These are phyloP conservation scores for Fusarium keratoplasticum DNA, from an alignment of 2,329 filamentous ascomycete species.

Conservation along the genomic window DNA sequence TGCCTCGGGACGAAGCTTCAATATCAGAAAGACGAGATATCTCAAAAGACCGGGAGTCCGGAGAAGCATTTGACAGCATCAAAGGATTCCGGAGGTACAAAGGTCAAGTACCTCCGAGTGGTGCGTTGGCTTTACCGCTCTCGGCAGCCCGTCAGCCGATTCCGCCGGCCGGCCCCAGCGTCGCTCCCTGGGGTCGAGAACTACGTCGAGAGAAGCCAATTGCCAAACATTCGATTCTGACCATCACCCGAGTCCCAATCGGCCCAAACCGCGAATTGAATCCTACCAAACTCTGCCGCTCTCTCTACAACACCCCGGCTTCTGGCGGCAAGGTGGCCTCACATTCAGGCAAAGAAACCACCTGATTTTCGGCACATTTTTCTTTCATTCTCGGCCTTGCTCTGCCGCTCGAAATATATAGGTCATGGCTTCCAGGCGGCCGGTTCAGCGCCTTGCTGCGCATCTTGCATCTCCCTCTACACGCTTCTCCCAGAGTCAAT, in stretches of 20 bases:
- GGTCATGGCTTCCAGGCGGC: slow-evolving; percentile 48
- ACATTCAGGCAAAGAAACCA: slow-evolving; percentile 34
- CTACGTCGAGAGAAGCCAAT: slow-evolving; percentile 33
- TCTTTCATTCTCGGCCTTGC: slow-evolving; percentile 9
- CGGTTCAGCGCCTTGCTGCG: slow-evolving; percentile 46
- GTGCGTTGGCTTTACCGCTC: slow-evolving; percentile 36
- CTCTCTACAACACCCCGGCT: slow-evolving; percentile 19
- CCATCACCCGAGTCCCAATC: slow-evolving; percentile 42
- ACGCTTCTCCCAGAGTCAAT: slow-evolving; percentile 43
- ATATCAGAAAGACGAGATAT: background rate
- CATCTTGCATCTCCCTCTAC: slow-evolving; percentile 43
- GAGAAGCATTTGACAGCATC: slow-evolving; percentile 3
- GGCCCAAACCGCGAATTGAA: slow-evolving; percentile 34
- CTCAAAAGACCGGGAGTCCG: background rate
- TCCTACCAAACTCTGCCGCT: background rate
- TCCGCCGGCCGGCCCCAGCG: slow-evolving; percentile 18
- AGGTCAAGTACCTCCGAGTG: slow-evolving; percentile 25
- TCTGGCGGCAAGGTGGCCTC: slow-evolving; percentile 39
- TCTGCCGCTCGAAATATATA: slow-evolving; percentile 37
- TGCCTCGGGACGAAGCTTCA: background rate
- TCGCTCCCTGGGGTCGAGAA: slow-evolving; percentile 17
- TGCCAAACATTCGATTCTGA: slow-evolving; percentile 47
- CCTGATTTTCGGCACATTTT: slow-evolving; percentile 35
- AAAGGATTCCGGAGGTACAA: slow-evolving; percentile 24
- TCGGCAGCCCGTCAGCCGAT: slow-evolving; percentile 34